Evolutionary conservation across 164 flowering plant genomes (phyloP).

Genomic region (Berberis thunbergii): DNA sequence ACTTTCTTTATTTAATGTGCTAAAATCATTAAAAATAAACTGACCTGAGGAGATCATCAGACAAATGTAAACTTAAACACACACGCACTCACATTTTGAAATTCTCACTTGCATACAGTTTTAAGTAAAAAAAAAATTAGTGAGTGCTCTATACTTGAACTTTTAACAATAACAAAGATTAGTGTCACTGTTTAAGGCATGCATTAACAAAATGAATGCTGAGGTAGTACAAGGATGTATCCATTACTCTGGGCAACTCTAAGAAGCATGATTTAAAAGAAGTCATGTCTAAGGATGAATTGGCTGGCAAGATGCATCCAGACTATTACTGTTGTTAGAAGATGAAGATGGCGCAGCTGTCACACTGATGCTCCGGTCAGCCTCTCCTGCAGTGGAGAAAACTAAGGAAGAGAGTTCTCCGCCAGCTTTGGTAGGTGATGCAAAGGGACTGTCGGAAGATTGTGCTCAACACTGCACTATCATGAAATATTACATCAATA

Average conservation of each 20-base stretch:
- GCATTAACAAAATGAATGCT: background rate
- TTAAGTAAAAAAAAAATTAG: too few species aligned
- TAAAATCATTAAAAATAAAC: too few species aligned
- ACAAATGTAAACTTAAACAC: too few species aligned
- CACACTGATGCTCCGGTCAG: slow-evolving; percentile 8
- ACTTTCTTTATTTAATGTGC: too few species aligned
- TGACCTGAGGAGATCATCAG: too few species aligned
- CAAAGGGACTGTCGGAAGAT: slow-evolving; percentile 83
- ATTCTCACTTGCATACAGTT: too few species aligned
- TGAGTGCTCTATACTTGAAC: too few species aligned
- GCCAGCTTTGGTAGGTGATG: slow-evolving; percentile 22
- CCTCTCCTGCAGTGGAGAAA: slow-evolving; percentile 15
- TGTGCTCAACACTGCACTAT: slow-evolving; percentile 53
- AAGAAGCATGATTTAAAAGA: slow-evolving; percentile 70
- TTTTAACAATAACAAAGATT: background rate
- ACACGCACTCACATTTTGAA: too few species aligned
- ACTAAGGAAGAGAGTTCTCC: slow-evolving; percentile 25
- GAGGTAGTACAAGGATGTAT: background rate
- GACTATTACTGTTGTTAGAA: slow-evolving; percentile 4
- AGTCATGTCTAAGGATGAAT: slow-evolving; percentile 49
- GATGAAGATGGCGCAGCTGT: slow-evolving; percentile 6
- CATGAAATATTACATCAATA: background rate
- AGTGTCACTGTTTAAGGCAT: background rate
- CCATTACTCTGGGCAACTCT: slow-evolving; percentile 67
- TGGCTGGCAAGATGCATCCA: slow-evolving; percentile 27